A percentile compares a stretch with the other conserved stretches of the same genome.
Evolutionary conservation across 1,139 yeast genomes (phyloP).

Genomic region (Arxiozyma heterogenica): DNA sequence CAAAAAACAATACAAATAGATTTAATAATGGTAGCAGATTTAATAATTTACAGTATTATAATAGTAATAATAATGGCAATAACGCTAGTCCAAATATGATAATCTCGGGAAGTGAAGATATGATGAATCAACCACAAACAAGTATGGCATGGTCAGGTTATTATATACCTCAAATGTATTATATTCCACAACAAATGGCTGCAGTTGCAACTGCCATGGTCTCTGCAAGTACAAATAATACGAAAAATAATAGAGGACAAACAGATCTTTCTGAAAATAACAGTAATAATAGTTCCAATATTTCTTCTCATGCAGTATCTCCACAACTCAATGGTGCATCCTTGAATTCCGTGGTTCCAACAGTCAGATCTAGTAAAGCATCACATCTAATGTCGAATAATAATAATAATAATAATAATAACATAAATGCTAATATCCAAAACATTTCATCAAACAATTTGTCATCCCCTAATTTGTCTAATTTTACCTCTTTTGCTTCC

Average conservation of each 20-base stretch:
- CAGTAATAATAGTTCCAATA: neutral
- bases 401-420: neutral
- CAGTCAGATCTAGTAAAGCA: neutral
- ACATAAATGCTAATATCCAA: neutral
- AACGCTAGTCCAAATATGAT: conserved; percentile 2
- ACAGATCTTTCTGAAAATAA: neutral
- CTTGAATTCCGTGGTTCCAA: neutral
- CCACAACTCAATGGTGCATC: neutral
- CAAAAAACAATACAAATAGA: neutral
- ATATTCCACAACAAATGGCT: conserved; percentile 18
- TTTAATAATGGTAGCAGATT: conserved; percentile 2
- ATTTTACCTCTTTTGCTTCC: neutral
- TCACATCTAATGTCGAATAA: conserved; percentile 11
- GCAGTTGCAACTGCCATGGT: conserved; percentile 5
- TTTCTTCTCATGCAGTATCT: neutral
- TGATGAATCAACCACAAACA: neutral
- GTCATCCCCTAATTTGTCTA: conserved; percentile 7
- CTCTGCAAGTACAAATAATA: neutral
- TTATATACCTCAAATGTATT: conserved; percentile 20
- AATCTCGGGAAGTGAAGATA: neutral
- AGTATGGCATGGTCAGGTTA: conserved; percentile 16
- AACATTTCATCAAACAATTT: neutral
- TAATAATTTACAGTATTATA: conserved; percentile 2
- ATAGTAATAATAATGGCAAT: conserved; percentile 4
- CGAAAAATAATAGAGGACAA: neutral